Base-by-base conservation (phyloP, 805 yeast species). In the Yarrowia keelungensis region DNA sequence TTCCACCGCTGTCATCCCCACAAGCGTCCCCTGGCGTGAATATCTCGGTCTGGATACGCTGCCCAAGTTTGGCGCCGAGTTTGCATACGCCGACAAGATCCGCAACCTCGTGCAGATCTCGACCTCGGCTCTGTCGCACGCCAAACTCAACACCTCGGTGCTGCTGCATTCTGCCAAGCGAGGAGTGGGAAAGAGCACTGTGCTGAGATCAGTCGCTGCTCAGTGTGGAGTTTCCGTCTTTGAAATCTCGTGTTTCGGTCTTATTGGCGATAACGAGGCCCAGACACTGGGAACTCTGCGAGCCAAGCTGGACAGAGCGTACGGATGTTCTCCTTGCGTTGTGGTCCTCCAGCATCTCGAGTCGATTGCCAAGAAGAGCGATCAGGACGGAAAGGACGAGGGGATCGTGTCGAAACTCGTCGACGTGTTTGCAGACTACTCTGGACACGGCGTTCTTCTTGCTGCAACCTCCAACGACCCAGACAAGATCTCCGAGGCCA, bases 281-380 rank as follows among this genome's bases (percentile, higher is more conserved):
- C 92, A 92, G 74, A 90, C 93, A 0, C 79, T 94, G 22, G 99
- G 97, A 0, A 78, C 85, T 1, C 80, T 94, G 12, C 80, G 86
- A 64, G 98, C 97, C 0, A 86, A 88, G 74, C 81, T 91, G 7
- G 98, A 92, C 71, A 82, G 87, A 22, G 80, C 85, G 47, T 76
- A 85, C 70, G 80, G 85, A 12, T 80, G 85, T 59, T 50, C 77
- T 16, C 80, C 85, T 0, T 78, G 81, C 8, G 70, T 86, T 2
- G 80, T 93, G 1, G 76, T 92, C 72, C 74, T 92, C 32, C 84
- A 85, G 69, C 97, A 94, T 75, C 77, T 94, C 22, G 98, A 94
- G 70, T 85, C 86, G 0, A 76, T 94, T n/a, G 86, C 91, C 49
- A 85, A 85, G 14, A 87, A 87, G 69, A 80, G 83, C 14, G 92